Percentiles rank a stretch among this genome's conserved stretches.
phyloP scores from a whole-genome alignment of 1,284 basidiomycete species.

The Ceratobasidium sp. region DNA sequence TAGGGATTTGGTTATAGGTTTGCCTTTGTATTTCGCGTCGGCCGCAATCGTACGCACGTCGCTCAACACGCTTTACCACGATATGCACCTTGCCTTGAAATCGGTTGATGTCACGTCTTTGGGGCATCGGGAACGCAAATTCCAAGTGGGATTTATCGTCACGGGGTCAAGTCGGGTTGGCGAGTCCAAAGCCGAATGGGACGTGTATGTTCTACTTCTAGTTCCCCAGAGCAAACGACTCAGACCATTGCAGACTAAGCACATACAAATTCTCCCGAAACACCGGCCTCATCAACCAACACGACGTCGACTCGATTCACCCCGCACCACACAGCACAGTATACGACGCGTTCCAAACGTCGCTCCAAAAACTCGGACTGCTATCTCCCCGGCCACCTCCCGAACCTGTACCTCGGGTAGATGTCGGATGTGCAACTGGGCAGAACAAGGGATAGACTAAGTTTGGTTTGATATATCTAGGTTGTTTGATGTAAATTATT shows the following conservation, averaged over 20 bases:
- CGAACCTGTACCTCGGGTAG: conserved; percentile 21
- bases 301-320: conserved; percentile 76
- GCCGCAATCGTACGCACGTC: conserved; percentile 77
- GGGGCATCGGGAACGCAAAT: conserved; percentile 50
- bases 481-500: conserved; percentile 32
- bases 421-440: background rate
- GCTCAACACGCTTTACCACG: conserved; percentile 77
- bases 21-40: conserved; percentile 76
- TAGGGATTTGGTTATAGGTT: conserved; percentile 59
- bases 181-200: conserved; percentile 70
- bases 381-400: conserved; percentile 1
- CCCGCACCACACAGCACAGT: conserved; percentile 78
- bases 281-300: conserved; percentile 71
- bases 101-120: conserved; percentile 56
- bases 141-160: conserved; percentile 68
- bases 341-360: conserved; percentile 67
- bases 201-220: conserved; percentile 66
- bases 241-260: conserved; percentile 63
- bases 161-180: conserved; percentile 71
- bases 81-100: conserved; percentile 68
- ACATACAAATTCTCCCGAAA: conserved; percentile 79
- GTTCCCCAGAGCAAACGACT: background rate
- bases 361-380: conserved; percentile 44
- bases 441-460: conserved; percentile 1
- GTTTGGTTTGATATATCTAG: background rate